phyloP scores from a whole-genome alignment of 352 stramenopile genomes.

The Globisporangium emineosum region DNA sequence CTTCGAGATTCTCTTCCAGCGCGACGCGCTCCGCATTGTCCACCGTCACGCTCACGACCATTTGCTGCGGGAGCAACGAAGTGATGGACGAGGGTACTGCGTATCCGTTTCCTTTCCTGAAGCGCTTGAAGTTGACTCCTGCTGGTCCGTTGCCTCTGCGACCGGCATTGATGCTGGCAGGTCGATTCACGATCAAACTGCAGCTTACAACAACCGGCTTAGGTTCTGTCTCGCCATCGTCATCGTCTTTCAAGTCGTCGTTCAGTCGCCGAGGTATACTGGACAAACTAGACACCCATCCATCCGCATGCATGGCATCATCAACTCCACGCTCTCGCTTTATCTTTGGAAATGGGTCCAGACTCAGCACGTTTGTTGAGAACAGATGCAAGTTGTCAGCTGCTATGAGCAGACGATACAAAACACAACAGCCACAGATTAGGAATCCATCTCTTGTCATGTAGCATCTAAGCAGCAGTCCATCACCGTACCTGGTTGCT shows the following conservation, averaged over 20 bases:
- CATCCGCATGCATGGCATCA: not conserved
- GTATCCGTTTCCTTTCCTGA: conserved; percentile 74
- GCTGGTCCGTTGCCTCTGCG: not conserved
- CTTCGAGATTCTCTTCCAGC: conserved; percentile 61
- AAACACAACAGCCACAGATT: not conserved
- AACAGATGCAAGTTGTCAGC: conserved; percentile 3
- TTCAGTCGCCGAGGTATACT: conserved; percentile 3
- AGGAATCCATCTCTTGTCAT: not conserved
- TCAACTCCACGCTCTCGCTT: not conserved
- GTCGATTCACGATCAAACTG: conserved; percentile 49
- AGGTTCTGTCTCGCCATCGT: conserved; percentile 25
- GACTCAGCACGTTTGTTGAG: conserved; percentile 16
- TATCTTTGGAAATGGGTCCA: conserved; percentile 7
- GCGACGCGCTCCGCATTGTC: conserved; percentile 55
- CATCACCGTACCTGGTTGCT: not conserved
- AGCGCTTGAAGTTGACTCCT: conserved; percentile 78
- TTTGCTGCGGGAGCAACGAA: conserved; percentile 53
- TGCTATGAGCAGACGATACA: not conserved
- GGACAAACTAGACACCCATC: conserved; percentile 33
- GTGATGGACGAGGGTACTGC: conserved; percentile 29
- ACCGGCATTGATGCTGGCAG: not conserved
- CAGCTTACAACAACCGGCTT: conserved; percentile 53
- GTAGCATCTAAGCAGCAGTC: not conserved
- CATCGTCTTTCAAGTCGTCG: conserved; percentile 21
- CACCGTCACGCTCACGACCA: conserved; percentile 56